Evolutionary conservation across 768 basidiomycete species (phyloP).

Genomic region (Hericium rajendrae): DNA sequence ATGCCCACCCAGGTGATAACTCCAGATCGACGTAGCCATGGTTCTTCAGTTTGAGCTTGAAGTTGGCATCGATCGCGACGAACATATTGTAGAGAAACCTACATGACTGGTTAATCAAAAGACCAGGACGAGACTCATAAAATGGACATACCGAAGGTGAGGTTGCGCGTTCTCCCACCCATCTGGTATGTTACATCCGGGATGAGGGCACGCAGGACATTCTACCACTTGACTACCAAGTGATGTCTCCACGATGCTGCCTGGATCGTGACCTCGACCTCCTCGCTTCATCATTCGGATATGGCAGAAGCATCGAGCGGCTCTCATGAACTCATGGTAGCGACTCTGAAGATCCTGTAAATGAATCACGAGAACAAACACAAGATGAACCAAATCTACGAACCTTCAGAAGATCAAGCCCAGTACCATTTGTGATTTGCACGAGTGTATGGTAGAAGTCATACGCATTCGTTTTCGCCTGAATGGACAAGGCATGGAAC

Average conservation of each 20-base stretch:
- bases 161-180: background rate
- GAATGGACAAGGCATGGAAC: constrained; percentile 6
- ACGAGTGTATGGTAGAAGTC: constrained; percentile 9
- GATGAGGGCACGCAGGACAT: constrained; percentile 3
- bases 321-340: constrained; percentile 1
- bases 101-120: background rate
- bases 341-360: background rate
- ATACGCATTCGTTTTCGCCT: constrained; percentile 9
- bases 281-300: background rate
- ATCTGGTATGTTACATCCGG: background rate
- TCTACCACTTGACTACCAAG: background rate
- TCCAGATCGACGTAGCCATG: constrained; percentile 4
- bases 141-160: background rate
- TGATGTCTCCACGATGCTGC: background rate
- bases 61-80: constrained; percentile 22
- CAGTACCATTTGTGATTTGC: constrained; percentile 5
- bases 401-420: background rate
- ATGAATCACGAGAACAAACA: background rate
- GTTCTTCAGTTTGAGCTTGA: constrained; percentile 21
- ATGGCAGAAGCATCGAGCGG: background rate
- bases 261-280: background rate
- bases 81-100: constrained; percentile 22
- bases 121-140: background rate
- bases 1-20: constrained; percentile 9
- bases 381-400: background rate